Conservation (phyloP, 2,329 filamentous ascomycete genomes). For the Trichoderma breve region DNA sequence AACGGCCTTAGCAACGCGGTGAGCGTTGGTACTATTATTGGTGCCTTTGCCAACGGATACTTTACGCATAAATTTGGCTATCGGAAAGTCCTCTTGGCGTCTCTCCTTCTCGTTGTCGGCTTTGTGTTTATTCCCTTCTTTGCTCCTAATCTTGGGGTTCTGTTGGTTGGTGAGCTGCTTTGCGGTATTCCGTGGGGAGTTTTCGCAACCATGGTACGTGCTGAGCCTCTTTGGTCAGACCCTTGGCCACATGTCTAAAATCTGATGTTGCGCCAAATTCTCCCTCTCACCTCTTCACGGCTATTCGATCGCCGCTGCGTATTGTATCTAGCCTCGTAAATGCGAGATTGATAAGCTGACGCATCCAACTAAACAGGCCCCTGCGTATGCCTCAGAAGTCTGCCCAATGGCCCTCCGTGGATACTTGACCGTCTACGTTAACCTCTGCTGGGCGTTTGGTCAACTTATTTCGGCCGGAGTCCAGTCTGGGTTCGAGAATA, state of each 20-base stretch:
- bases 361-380: not conserved
- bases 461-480: conserved; percentile 38
- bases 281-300: not conserved
- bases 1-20: conserved; percentile 46
- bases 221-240: not conserved
- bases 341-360: not conserved
- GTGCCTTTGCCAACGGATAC: conserved; percentile 29
- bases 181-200: not conserved
- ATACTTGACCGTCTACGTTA: conserved; percentile 35
- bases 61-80: conserved; percentile 41
- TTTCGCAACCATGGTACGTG: not conserved
- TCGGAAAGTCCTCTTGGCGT: conserved; percentile 8
- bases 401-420: conserved; percentile 21
- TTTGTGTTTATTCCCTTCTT: not conserved
- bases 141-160: not conserved
- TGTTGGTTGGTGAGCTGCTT: not conserved
- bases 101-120: not conserved
- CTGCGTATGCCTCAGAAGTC: conserved; percentile 22
- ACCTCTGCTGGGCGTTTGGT: conserved; percentile 39
- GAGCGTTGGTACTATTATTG: conserved; percentile 47
- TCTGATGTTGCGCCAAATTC: not conserved
- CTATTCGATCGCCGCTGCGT: not conserved
- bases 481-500: conserved; percentile 30
- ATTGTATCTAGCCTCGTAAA: not conserved
- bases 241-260: not conserved